Conservation (phyloP, 768 basidiomycete genomes). For the Tricholoma terreum region DNA sequence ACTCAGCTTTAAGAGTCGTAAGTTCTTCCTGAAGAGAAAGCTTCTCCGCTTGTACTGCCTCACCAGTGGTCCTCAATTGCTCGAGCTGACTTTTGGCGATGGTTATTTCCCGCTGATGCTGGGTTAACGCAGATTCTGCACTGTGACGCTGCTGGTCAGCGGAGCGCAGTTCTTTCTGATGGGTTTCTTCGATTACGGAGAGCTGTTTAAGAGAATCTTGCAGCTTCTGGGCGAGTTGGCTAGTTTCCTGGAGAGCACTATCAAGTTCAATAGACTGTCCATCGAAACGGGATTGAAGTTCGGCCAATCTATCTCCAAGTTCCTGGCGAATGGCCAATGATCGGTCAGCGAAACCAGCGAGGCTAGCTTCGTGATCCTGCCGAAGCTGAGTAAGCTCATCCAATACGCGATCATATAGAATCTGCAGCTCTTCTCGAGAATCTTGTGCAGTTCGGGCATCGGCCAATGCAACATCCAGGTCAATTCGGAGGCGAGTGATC, state of each 20-base stretch:
- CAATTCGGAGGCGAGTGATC: slow-evolving; percentile 7
- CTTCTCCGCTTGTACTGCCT: slow-evolving; percentile 48
- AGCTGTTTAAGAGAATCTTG: slow-evolving; percentile 36
- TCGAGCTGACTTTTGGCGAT: slow-evolving; percentile 39
- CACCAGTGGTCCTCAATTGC: slow-evolving; percentile 33
- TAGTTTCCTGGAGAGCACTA: slow-evolving; percentile 34
- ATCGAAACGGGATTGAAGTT: slow-evolving; percentile 34
- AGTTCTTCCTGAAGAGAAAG: slow-evolving; percentile 48
- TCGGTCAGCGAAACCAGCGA: slow-evolving; percentile 28
- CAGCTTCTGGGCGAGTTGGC: slow-evolving; percentile 36
- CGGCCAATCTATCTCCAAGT: slow-evolving; percentile 32
- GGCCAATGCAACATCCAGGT: slow-evolving; percentile 7
- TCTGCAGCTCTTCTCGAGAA: slow-evolving; percentile 15
- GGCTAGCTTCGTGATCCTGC: slow-evolving; percentile 27
- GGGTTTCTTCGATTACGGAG: slow-evolving; percentile 27
- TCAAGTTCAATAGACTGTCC: slow-evolving; percentile 36
- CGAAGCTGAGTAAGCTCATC: slow-evolving; percentile 20
- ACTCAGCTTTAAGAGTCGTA: slow-evolving; percentile 60
- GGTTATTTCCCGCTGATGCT: slow-evolving; percentile 35
- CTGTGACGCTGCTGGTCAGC: slow-evolving; percentile 23
- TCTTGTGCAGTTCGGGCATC: slow-evolving; percentile 7
- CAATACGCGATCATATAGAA: slow-evolving; percentile 9
- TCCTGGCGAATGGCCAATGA: slow-evolving; percentile 21
- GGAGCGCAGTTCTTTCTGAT: slow-evolving; percentile 30
- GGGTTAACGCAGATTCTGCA: slow-evolving; percentile 31